These are phyloP conservation scores for Yamadazyma paraphyllophila DNA, from an alignment of 805 yeast species.

Conservation along the genomic window DNA sequence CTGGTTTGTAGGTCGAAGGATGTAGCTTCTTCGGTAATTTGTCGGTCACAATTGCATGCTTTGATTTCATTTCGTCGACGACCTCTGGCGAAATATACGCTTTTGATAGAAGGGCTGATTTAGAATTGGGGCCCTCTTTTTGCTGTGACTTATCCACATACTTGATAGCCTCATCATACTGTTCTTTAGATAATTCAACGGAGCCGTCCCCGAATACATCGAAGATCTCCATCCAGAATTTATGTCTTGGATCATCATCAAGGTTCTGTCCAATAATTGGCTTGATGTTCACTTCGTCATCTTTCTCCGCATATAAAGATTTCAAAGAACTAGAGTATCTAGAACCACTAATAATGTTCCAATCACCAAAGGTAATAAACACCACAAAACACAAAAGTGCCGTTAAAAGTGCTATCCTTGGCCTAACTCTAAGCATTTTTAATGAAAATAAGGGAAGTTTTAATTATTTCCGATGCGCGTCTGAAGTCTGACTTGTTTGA, in stretches of 20 bases:
- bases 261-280: conserved; percentile 15
- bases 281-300: conserved; percentile 4
- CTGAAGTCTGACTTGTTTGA: not conserved
- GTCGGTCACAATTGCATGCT: conserved; percentile 20
- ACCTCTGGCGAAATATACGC: conserved; percentile 24
- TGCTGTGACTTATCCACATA: conserved; percentile 20
- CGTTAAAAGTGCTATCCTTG: not conserved
- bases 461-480: not conserved
- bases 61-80: conserved; percentile 19
- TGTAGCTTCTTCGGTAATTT: conserved; percentile 23
- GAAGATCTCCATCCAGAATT: conserved; percentile 30
- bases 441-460: not conserved
- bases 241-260: conserved; percentile 17
- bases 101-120: conserved; percentile 23
- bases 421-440: conserved; percentile 1
- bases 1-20: conserved; percentile 19
- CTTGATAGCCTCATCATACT: conserved; percentile 19
- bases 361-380: not conserved
- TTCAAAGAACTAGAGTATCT: not conserved
- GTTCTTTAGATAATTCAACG: conserved; percentile 15
- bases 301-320: not conserved
- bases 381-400: not conserved
- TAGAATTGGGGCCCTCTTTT: conserved; percentile 19
- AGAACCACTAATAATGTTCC: not conserved
- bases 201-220: conserved; percentile 19